Evolutionary conservation across 108 stramenopile species (phyloP).

Genomic region (Pseudonitzschia multiseries): DNA sequence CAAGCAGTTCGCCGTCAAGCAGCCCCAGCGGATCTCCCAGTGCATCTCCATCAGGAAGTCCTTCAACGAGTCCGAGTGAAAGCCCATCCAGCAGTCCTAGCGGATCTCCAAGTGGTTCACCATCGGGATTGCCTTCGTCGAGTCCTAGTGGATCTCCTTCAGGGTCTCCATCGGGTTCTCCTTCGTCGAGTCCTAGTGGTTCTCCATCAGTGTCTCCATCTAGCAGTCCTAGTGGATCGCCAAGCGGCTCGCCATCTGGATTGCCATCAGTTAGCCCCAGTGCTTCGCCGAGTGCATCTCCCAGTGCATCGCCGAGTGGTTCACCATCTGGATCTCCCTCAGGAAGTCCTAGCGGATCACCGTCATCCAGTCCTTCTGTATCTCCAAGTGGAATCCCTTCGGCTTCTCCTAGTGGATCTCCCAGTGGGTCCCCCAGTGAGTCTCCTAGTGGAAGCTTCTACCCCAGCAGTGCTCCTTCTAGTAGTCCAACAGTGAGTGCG

Average conservation of each 20-base stretch:
- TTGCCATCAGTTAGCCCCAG: constrained; percentile 13
- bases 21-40: too few relatives aligned
- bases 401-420: too few relatives aligned
- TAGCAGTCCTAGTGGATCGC: not conserved
- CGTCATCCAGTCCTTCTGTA: constrained; percentile 18
- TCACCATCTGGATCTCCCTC: too few relatives aligned
- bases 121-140: not conserved
- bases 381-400: constrained; percentile 6
- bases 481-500: constrained; percentile 1
- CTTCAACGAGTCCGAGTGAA: too few relatives aligned
- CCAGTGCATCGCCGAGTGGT: not conserved
- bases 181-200: not conserved
- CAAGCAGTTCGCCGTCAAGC: too few relatives aligned
- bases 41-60: too few relatives aligned
- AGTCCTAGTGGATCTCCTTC: not conserved
- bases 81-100: too few relatives aligned
- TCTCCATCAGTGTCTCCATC: not conserved
- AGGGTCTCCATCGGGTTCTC: not conserved
- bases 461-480: constrained; percentile 5
- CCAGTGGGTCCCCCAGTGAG: constrained; percentile 9
- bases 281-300: constrained; percentile 4
- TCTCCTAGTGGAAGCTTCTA: not conserved
- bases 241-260: constrained; percentile 13
- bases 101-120: not conserved
- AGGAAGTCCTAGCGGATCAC: too few relatives aligned